Evolutionary conservation across 2,329 filamentous ascomycete species (phyloP), one percentile per base, ranked within the genome.

Genomic region (Thielaviopsis euricoi): DNA sequence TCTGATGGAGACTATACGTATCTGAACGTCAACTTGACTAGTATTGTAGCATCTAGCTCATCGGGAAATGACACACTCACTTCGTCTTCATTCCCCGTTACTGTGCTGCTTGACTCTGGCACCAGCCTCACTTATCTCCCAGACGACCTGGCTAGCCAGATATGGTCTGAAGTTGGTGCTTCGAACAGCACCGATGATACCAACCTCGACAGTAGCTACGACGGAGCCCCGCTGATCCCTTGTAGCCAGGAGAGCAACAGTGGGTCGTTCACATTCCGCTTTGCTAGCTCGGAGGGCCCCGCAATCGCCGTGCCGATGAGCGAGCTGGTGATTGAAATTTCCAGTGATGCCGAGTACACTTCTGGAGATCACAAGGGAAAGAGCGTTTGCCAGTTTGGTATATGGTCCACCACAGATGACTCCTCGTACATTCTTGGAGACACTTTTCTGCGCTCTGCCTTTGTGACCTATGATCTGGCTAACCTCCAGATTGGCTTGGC

Each of bases 51-150:
- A 9, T 64, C 66, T 37, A 80, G 77, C 55, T 66, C 73, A 2
- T 75, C 71, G 26, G 79, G 79, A 12, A 72, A 66, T 54, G 77
- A 80, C 61, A 64, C 65, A 0, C 68, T 80, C 33, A 70, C 71
- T 0, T 73, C 74, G 0, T 52, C 60, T 2, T 56, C 67, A 17
- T 73, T 72, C 48, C 75, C 81, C 0, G 66, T 80, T n/a, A 71
- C 79, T 3, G 84, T 82, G 2, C 75, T 89, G 4, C 76, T 90
- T 40, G 86, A 90, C 69, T 87, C 84, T 0, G 86, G 86, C 43
- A 86, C 82, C n/a, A 86, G 82, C 2, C 72, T 87, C 61, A 83
- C 77, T 62, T 87, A 86, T 65, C 71, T 89, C 0, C 86, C 86
- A 1, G 73, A 79, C 59, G 74, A 80, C 55, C 68, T 89, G 51